Conservation (phyloP, 2,329 filamentous ascomycete species). For the Colletotrichum cereale region DNA sequence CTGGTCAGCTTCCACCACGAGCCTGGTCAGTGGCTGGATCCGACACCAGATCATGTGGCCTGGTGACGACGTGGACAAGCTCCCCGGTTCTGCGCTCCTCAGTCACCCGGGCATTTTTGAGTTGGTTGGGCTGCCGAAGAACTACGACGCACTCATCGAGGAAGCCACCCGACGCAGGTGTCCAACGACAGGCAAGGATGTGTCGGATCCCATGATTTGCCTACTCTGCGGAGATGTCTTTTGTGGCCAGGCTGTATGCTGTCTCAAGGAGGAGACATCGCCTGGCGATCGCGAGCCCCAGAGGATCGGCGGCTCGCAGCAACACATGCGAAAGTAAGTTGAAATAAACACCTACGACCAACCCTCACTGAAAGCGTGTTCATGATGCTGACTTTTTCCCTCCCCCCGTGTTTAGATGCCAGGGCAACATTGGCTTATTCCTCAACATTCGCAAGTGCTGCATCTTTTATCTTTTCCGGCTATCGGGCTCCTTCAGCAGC, state of each 20-base stretch:
- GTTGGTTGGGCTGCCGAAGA: constrained; percentile 89
- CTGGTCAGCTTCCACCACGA: constrained; percentile 61
- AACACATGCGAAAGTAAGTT: constrained; percentile 87
- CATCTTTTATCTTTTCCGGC: constrained; percentile 86
- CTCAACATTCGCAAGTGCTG: constrained; percentile 98
- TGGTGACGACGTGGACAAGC: constrained; percentile 40
- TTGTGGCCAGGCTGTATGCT: constrained; percentile 94
- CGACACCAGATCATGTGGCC: constrained; percentile 67
- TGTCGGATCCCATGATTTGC: constrained; percentile 91
- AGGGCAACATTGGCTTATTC: constrained; percentile 90
- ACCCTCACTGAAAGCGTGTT: not conserved
- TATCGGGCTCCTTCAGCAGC: constrained; percentile 84
- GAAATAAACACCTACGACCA: not conserved
- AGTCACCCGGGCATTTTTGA: constrained; percentile 95
- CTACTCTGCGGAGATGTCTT: constrained; percentile 97
- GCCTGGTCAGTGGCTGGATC: constrained; percentile 78
- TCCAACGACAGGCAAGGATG: constrained; percentile 89
- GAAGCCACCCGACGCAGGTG: constrained; percentile 88
- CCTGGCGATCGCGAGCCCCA: constrained; percentile 55
- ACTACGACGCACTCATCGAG: constrained; percentile 92
- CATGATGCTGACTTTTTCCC: not conserved
- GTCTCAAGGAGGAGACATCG: constrained; percentile 73
- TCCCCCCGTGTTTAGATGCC: constrained; percentile 78
- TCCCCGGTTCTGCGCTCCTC: constrained; percentile 60
- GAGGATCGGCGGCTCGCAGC: constrained; percentile 85